Percentiles rank a stretch among this genome's conserved stretches.
These are phyloP conservation scores for Chaetomiaceae sp. DNA, from an alignment of 2,329 filamentous ascomycete genomes.

Conservation along the genomic window DNA sequence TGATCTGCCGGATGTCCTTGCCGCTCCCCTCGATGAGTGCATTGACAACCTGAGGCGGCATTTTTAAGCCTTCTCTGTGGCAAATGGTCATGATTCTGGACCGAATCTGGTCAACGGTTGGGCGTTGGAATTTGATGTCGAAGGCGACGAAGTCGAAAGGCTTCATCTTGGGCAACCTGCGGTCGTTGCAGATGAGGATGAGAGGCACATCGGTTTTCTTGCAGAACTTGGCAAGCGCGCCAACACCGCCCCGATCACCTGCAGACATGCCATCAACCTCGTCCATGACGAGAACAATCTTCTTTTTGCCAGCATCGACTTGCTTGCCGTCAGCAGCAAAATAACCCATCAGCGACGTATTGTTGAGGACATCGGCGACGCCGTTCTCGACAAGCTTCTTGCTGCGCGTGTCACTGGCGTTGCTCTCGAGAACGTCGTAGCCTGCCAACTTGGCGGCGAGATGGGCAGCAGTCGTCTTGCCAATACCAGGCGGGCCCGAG, in stretches of 20 bases:
- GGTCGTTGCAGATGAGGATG: slow-evolving; percentile 97
- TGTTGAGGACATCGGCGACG: slow-evolving; percentile 86
- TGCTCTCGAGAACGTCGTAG: slow-evolving; percentile 90
- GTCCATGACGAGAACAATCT: slow-evolving; percentile 95
- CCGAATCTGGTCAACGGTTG: slow-evolving; percentile 85
- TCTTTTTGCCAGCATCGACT: slow-evolving; percentile 79
- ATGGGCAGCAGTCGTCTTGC: slow-evolving; percentile 96
- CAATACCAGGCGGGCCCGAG: slow-evolving; percentile 77
- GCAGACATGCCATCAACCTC: slow-evolving; percentile 99
- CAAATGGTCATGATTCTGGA: slow-evolving; percentile 94
- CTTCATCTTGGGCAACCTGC: slow-evolving; percentile 92
- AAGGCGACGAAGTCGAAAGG: slow-evolving; percentile 85
- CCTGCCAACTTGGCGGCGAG: slow-evolving; percentile 88
- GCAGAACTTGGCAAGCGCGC: slow-evolving; percentile 87
- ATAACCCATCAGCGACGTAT: slow-evolving; percentile 85
- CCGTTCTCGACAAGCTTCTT: slow-evolving; percentile 91
- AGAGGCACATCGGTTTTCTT: slow-evolving; percentile 93
- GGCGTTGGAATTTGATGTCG: slow-evolving; percentile 82
- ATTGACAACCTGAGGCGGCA: slow-evolving; percentile 79
- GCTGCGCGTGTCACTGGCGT: slow-evolving; percentile 91
- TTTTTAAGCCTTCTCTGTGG: slow-evolving; percentile 82
- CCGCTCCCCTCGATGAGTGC: slow-evolving; percentile 92
- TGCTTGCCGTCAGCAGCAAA: slow-evolving; percentile 81
- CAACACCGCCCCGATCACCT: slow-evolving; percentile 91
- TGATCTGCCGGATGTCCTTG: slow-evolving; percentile 94